Evolutionary conservation across 2,329 filamentous ascomycete species (phyloP).

Genomic region (Chaetoscypha palmicola): DNA sequence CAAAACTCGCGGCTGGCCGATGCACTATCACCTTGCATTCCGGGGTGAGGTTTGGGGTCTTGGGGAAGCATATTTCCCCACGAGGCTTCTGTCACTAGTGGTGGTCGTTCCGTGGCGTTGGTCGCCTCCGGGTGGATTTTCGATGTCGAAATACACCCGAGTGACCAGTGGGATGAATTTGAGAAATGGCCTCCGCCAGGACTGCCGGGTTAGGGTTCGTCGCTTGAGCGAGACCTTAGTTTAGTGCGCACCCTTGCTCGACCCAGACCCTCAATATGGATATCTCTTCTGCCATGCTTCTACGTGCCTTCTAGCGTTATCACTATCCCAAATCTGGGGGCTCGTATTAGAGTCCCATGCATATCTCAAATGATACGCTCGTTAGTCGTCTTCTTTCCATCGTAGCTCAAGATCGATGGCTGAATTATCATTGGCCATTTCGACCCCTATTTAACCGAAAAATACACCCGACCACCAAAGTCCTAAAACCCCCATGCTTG

Average conservation of each 20-base stretch:
- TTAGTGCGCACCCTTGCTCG: too few relatives aligned
- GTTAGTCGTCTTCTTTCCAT: too few relatives aligned
- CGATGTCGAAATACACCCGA: not conserved
- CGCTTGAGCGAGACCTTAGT: too few relatives aligned
- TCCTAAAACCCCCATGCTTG: not conserved
- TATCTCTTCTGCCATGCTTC: too few relatives aligned
- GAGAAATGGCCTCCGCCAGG: not conserved
- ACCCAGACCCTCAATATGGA: too few relatives aligned
- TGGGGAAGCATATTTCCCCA: not conserved
- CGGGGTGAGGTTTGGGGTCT: slow-evolving; percentile 1
- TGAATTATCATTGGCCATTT: slow-evolving; percentile 1
- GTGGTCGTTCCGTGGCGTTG: not conserved
- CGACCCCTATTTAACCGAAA: slow-evolving; percentile 1
- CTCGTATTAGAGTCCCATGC: too few relatives aligned
- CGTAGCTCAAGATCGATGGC: too few relatives aligned
- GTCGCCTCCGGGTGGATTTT: not conserved
- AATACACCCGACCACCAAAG: not conserved
- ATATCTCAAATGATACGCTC: too few relatives aligned
- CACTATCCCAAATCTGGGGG: too few relatives aligned
- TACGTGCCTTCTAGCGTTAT: too few relatives aligned
- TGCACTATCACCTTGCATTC: too few relatives aligned
- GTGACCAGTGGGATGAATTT: not conserved
- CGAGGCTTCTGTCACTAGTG: not conserved
- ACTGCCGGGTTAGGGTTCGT: not conserved
- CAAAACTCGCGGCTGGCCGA: not conserved